Evolutionary conservation across 805 yeast species (phyloP).

Genomic region (Danielia reshetovae): DNA sequence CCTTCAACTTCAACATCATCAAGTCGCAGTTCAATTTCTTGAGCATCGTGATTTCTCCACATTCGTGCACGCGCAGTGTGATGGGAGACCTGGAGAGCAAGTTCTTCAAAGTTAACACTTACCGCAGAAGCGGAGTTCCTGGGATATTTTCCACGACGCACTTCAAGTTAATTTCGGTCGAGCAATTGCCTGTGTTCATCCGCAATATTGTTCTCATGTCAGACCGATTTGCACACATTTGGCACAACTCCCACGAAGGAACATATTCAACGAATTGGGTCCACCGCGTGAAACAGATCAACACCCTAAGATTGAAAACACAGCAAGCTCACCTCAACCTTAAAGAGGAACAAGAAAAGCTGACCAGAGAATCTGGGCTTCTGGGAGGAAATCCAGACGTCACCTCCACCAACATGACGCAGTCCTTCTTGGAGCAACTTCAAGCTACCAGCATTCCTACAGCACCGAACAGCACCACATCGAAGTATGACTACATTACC

Average conservation of each 20-base stretch:
- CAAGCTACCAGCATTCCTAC: conserved; percentile 8
- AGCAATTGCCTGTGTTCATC: conserved; percentile 57
- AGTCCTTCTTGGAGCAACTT: conserved; percentile 31
- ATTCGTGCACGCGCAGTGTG: conserved; percentile 19
- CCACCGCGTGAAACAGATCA: conserved; percentile 56
- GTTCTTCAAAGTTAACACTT: conserved; percentile 60
- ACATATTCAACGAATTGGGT: conserved; percentile 63
- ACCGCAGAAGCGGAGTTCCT: conserved; percentile 66
- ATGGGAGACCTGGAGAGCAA: conserved; percentile 10
- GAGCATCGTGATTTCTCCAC: conserved; percentile 74
- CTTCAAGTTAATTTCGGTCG: conserved; percentile 62
- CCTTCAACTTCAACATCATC: conserved; percentile 67
- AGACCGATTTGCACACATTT: conserved; percentile 67
- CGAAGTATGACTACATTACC: conserved; percentile 20
- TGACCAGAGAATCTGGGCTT: conserved; percentile 1
- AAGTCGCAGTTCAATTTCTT: conserved; percentile 80
- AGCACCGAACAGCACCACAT: neutral
- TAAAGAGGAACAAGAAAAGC: conserved; percentile 22
- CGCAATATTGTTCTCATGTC: conserved; percentile 65
- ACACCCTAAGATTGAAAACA: conserved; percentile 25
- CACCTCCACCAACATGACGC: conserved; percentile 19
- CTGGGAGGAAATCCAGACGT: conserved; percentile 2
- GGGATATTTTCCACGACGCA: conserved; percentile 74
- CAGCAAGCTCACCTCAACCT: conserved; percentile 23
- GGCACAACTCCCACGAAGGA: conserved; percentile 54